A percentile compares a stretch with the other conserved stretches of the same genome.
Conservation (phyloP, 2,329 filamentous ascomycete genomes). For the Phialemoniopsis sp. region DNA sequence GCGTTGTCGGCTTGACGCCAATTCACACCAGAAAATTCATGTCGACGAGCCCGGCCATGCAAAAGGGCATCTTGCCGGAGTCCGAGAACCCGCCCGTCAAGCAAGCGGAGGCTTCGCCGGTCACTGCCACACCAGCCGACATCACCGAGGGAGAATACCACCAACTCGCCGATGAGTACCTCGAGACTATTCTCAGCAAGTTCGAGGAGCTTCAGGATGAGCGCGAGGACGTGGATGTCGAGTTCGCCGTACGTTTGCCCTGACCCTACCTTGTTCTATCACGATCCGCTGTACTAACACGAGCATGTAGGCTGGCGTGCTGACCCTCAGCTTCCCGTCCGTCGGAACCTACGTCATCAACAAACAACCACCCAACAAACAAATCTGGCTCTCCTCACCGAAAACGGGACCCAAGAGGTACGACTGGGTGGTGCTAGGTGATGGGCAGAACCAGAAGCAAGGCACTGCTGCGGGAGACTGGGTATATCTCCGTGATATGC, state of each 20-base stretch:
- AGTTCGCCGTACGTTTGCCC: slow-evolving; percentile 70
- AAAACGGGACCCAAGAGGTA: slow-evolving; percentile 89
- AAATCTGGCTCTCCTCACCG: slow-evolving; percentile 94
- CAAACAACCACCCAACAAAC: slow-evolving; percentile 97
- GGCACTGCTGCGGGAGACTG: slow-evolving; percentile 71
- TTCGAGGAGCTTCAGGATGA: slow-evolving; percentile 75
- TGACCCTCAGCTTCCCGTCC: slow-evolving; percentile 67
- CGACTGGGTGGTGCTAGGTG: slow-evolving; percentile 76
- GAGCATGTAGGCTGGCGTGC: slow-evolving; percentile 68
- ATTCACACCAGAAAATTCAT: slow-evolving; percentile 1
- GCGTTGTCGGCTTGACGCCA: neutral
- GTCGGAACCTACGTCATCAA: slow-evolving; percentile 90
- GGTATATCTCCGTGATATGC: slow-evolving; percentile 85
- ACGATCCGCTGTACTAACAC: slow-evolving; percentile 6
- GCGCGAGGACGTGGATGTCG: slow-evolving; percentile 75
- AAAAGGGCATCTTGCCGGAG: slow-evolving; percentile 56
- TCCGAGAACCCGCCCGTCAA: slow-evolving; percentile 47
- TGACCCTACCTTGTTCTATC: neutral
- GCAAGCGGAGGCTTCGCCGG: slow-evolving; percentile 26
- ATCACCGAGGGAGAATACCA: slow-evolving; percentile 72
- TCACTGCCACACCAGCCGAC: slow-evolving; percentile 45
- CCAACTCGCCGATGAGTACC: slow-evolving; percentile 69
- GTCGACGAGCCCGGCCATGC: slow-evolving; percentile 8
- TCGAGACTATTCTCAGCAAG: slow-evolving; percentile 51
- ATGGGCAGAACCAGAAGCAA: slow-evolving; percentile 75